Percentiles rank a stretch among this genome's conserved stretches.
phyloP scores from a whole-genome alignment of 306 rosid species.

The Betula pendula region DNA sequence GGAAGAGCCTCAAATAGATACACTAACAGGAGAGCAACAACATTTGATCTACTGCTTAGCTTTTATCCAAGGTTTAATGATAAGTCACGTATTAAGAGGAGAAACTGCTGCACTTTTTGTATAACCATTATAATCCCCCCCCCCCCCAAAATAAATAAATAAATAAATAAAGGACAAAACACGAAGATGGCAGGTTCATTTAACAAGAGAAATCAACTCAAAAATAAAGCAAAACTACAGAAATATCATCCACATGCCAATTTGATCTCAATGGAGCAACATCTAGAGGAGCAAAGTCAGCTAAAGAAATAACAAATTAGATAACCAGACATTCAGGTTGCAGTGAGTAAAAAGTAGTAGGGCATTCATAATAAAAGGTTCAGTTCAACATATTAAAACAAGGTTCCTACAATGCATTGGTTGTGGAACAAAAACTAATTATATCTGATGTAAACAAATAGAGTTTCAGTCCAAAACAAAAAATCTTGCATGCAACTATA shows the following conservation, averaged over 20 bases:
- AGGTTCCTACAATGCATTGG: not conserved
- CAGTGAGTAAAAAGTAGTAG: not conserved
- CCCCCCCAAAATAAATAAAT: not conserved
- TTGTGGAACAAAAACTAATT: not conserved
- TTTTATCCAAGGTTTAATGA: not conserved
- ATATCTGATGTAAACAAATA: not conserved
- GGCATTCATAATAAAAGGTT: not conserved
- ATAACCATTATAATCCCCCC: not conserved
- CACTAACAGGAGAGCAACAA: not conserved
- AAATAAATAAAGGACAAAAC: not conserved
- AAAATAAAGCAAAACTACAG: not conserved
- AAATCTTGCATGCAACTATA: not conserved
- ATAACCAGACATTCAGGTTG: not conserved
- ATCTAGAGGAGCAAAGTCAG: not conserved
- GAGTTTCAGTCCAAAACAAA: not conserved
- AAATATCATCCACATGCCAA: not conserved
- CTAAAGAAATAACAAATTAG: not conserved
- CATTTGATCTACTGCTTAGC: not conserved
- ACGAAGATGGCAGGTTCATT: not conserved
- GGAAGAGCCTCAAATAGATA: not conserved
- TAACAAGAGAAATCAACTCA: not conserved
- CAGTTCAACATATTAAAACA: too few relatives aligned
- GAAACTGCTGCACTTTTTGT: not conserved
- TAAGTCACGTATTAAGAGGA: not conserved
- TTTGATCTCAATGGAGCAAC: not conserved